Conservation (phyloP, 1,139 yeast genomes). For the Yamadazyma friedrichii region DNA sequence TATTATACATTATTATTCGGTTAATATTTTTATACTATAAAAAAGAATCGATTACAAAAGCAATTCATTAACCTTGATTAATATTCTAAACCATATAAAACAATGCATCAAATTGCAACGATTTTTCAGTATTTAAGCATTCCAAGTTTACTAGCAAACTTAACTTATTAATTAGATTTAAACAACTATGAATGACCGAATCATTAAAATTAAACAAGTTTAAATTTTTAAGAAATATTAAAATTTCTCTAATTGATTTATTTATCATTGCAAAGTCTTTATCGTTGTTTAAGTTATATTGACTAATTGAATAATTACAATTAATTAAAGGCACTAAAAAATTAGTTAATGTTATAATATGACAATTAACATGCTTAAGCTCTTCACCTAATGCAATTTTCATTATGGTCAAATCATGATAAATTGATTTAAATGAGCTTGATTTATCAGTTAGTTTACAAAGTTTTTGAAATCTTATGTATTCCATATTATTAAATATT, state of each 20-base stretch:
- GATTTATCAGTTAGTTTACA: not conserved
- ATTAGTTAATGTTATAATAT: not conserved
- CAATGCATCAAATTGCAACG: too few species aligned
- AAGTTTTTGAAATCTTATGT: not conserved
- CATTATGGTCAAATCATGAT: not conserved
- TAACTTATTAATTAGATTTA: conserved; percentile 2
- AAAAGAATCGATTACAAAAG: too few species aligned
- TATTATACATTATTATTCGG: too few species aligned
- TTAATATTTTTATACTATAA: too few species aligned
- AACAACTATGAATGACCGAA: conserved; percentile 1
- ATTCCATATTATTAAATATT: conserved; percentile 1
- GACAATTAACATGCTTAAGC: not conserved
- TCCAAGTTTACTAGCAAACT: not conserved
- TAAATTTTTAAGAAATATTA: conserved; percentile 10
- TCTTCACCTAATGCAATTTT: conserved; percentile 1
- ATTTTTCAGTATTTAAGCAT: too few species aligned
- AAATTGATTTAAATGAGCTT: conserved; percentile 1
- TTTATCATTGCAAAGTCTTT: not conserved
- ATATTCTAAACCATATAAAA: too few species aligned
- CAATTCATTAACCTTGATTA: too few species aligned
- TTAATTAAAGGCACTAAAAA: not conserved
- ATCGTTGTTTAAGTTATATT: too few species aligned
- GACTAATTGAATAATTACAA: too few species aligned
- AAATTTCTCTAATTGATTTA: conserved; percentile 9
- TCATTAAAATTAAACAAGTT: conserved; percentile 5